Conservation (phyloP, 2,329 filamentous ascomycete genomes). For the Alternaria ventricosa region DNA sequence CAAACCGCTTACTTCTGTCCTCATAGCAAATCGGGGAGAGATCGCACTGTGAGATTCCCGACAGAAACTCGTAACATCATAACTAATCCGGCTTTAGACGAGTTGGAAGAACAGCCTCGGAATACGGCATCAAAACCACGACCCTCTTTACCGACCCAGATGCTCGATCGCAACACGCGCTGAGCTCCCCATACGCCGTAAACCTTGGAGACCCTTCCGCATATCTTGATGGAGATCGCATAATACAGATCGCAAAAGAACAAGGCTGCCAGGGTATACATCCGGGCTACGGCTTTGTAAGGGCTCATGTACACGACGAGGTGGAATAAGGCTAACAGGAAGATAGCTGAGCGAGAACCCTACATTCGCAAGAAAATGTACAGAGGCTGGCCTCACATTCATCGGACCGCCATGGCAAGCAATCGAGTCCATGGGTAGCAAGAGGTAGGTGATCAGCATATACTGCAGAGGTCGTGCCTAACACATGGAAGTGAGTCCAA, state of each 20-base stretch:
- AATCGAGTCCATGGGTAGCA: slow-evolving; percentile 86
- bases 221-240: slow-evolving; percentile 92
- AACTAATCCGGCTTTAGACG: slow-evolving; percentile 57
- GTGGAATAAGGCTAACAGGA: slow-evolving; percentile 15
- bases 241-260: slow-evolving; percentile 85
- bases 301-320: slow-evolving; percentile 12
- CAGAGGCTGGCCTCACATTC: slow-evolving; percentile 88
- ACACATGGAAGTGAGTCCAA: slow-evolving; percentile 70
- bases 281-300: slow-evolving; percentile 87
- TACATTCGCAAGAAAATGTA: slow-evolving; percentile 84
- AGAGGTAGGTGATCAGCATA: slow-evolving; percentile 62
- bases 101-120: slow-evolving; percentile 84
- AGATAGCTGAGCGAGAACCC: slow-evolving; percentile 82
- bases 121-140: slow-evolving; percentile 89
- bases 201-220: slow-evolving; percentile 83
- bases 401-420: slow-evolving; percentile 86
- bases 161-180: slow-evolving; percentile 83
- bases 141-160: slow-evolving; percentile 96
- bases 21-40: slow-evolving; percentile 97
- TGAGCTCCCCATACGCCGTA: slow-evolving; percentile 81
- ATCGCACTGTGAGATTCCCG: slow-evolving; percentile 72
- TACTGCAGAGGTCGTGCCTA: neutral
- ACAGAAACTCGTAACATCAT: neutral
- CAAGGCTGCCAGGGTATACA: slow-evolving; percentile 91
- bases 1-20: slow-evolving; percentile 71